Evolutionary conservation across 306 rosid species (phyloP), one percentile per base, ranked within the genome.

Genomic region (Glycine tomentella): DNA sequence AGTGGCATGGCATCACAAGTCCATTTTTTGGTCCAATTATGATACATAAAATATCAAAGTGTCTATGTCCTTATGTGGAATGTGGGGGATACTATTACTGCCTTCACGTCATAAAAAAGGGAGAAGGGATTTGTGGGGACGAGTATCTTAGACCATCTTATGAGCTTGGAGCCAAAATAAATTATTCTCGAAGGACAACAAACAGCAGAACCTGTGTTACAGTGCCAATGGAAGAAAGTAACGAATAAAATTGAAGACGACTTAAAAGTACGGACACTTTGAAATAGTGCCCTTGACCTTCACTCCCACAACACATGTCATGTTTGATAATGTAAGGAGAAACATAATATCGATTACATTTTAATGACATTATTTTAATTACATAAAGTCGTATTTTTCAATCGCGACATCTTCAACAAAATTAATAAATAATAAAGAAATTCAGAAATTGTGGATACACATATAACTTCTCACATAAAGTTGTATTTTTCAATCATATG

Each of bases 91-190:
- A 48, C 86, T 38, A 15, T 46, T 44, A 38, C 34, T 57, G 53
- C 82, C 64, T 84, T 90, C 89, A 66, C 81, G 57, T 91, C 89
- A 85, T 11, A 67, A 56, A 59, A 25, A 89, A 87, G 84, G 76
- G 57, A 8, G 65, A 84, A 79, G 14, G 84, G 87, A 87, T 93
- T 86, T 88, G 93, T 91, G 85, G 94, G 94, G 94, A 81, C 82
- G 31, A 15, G 53, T 31, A 66, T 80, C 82, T 79, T 82, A 80
- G 48, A 74, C 75, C 79, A 52, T 51, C 80, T 65, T 46, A 25
- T 48, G 42, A 49, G 63, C 75, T 16, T 38, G 16, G 61, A 69
- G 81, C 73, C 88, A 77, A 82, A 11, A 81, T 64, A 80, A 76
- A 75, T 84, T 84, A 83, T 86, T 83, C 77, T 74, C 79, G 31